Evolutionary conservation across 352 stramenopile genomes (phyloP), one percentile per base, ranked within the genome.

Genomic region (Globisporangium okanoganense): DNA sequence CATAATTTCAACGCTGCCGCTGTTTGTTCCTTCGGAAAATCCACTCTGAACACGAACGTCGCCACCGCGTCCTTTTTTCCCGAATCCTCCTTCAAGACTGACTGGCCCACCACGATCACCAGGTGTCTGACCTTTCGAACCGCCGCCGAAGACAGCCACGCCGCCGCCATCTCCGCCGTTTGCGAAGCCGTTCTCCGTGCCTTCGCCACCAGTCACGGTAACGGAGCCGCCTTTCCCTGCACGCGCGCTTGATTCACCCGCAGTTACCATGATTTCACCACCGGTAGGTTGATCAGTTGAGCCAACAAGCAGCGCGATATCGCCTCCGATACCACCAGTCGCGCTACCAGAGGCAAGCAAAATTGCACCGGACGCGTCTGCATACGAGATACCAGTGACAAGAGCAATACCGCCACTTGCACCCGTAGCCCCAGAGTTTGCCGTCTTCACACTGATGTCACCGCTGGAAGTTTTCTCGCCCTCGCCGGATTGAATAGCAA

Each of bases 101-200:
- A 96, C 58, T 36, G 75, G 64, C 44, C 93, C 94, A 29, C 94
- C 94, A 53, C 78, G 67, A 57, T 94, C 77, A 53, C 65, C 49
- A 55, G 70, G 47, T 33, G 63, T 85, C 18, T 76, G 78, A 31
- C 93, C 87, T 73, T 97, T 69, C 27, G 83, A 85, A 44, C 78
- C 80, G 57, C 94, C 92, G 58, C 88, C 90, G 62, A 76, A 79
- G 29, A 98, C 45, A 9, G 87, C 79, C 14, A 98, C 73, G n/a
- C 80, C 67, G 36, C 92, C 94, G n/a, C 93, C 92, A 61, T 87
- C 78, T 22, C 92, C 92, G 49, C 91, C 90, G 64, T 94, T 80
- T 2, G 71, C 83, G 56, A 82, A 92, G 63, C 78, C 75, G 40
- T 60, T 69, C 33, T 75, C 87, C 2, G 71, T 68, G 25, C 84